These are phyloP conservation scores for Yarrowia sp. DNA, from an alignment of 805 yeast genomes.

Conservation along the genomic window DNA sequence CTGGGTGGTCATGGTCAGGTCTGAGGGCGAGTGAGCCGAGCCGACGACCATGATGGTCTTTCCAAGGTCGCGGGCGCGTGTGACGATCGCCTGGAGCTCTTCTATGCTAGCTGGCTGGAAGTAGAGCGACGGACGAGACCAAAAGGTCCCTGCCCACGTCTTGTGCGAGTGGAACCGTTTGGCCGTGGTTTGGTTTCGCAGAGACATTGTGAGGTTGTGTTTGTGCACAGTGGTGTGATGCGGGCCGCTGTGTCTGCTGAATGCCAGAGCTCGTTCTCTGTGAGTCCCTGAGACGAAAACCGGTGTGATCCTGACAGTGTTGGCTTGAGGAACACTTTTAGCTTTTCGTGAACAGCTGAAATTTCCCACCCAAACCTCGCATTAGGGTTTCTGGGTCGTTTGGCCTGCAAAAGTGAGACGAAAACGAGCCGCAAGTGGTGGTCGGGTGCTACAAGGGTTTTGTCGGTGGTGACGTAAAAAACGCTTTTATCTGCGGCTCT, in stretches of 20 bases:
- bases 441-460: too few relatives aligned
- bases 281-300: too few relatives aligned
- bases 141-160: constrained; percentile 92
- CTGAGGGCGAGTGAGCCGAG: constrained; percentile 93
- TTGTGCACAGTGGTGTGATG: not conserved
- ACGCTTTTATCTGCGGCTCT: too few relatives aligned
- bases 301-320: not conserved
- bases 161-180: constrained; percentile 41
- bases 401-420: not conserved
- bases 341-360: constrained; percentile 1
- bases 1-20: constrained; percentile 78
- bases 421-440: constrained; percentile 2
- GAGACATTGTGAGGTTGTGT: not conserved
- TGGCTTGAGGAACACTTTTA: not conserved
- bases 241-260: not conserved
- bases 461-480: too few relatives aligned
- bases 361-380: not conserved
- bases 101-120: constrained; percentile 73
- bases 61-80: constrained; percentile 55
- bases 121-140: constrained; percentile 69
- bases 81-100: constrained; percentile 67
- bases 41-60: constrained; percentile 84
- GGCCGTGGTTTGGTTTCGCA: constrained; percentile 18
- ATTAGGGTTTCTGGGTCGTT: not conserved
- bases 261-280: too few relatives aligned